Conservation (phyloP, 306 rosid genomes). For the Boehmeria nivea region DNA sequence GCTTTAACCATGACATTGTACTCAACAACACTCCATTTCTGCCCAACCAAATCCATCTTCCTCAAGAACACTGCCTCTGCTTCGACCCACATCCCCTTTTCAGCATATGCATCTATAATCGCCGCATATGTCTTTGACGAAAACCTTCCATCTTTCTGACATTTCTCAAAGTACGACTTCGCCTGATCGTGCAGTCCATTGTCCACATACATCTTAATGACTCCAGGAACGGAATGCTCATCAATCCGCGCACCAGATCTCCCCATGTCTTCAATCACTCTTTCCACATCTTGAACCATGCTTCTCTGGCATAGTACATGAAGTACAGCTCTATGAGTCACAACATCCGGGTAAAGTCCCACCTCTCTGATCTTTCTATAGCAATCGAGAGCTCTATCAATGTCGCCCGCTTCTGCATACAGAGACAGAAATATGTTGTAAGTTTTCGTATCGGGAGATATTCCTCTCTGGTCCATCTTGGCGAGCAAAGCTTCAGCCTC, state of each 20-base stretch:
- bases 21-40: conserved; percentile 54
- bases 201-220: conserved; percentile 66
- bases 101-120: conserved; percentile 74
- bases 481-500: conserved; percentile 78
- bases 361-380: conserved; percentile 61
- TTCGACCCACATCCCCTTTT: conserved; percentile 70
- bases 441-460: conserved; percentile 75
- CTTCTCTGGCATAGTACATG: conserved; percentile 49
- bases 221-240: conserved; percentile 62
- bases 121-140: conserved; percentile 55
- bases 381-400: conserved; percentile 53
- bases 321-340: conserved; percentile 68
- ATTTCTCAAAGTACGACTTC: conserved; percentile 42
- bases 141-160: conserved; percentile 27
- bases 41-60: conserved; percentile 39
- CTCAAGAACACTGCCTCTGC: conserved; percentile 61
- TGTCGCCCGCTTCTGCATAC: conserved; percentile 63
- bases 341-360: conserved; percentile 67
- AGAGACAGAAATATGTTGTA: conserved; percentile 67
- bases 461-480: conserved; percentile 77
- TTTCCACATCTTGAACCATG: conserved; percentile 63
- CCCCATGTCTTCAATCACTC: conserved; percentile 66
- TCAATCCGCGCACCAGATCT: conserved; percentile 35
- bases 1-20: conserved; percentile 87
- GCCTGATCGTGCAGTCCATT: conserved; percentile 55